Conservation (phyloP, 352 stramenopile genomes). For the Ophiocytium majus region DNA sequence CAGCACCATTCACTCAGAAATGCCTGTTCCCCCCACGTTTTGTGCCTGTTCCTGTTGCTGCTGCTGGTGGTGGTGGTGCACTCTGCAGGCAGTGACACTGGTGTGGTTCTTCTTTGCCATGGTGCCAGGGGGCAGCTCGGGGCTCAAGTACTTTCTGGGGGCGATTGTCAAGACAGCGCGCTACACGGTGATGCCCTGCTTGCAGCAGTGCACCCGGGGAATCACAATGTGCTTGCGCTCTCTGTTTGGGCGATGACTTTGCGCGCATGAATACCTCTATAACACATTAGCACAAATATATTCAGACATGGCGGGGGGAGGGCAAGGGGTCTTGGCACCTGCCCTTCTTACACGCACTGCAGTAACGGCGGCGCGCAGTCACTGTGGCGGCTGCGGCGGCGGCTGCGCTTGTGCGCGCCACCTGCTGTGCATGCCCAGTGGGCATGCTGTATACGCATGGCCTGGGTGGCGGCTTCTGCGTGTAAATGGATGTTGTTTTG, state of each 20-base stretch:
- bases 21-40: not conserved
- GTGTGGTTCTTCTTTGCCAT: conserved; percentile 38
- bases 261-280: no score
- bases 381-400: no score
- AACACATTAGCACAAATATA: no score
- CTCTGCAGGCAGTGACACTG: conserved; percentile 18
- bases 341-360: no score
- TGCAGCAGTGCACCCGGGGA: conserved; percentile 31
- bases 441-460: no score
- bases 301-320: no score
- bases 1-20: not conserved
- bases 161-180: conserved; percentile 54
- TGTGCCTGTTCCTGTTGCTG: not conserved
- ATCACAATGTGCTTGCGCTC: conserved; percentile 26
- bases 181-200: conserved; percentile 49
- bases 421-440: no score
- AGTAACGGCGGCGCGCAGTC: no score
- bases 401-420: no score
- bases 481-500: no score
- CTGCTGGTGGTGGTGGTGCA: not conserved
- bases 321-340: no score
- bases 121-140: conserved; percentile 23
- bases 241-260: not conserved
- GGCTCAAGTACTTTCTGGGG: conserved; percentile 45
- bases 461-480: no score